These are phyloP conservation scores for Solanum paucissectum DNA, from an alignment of 257 asterid genomes.

Conservation along the genomic window DNA sequence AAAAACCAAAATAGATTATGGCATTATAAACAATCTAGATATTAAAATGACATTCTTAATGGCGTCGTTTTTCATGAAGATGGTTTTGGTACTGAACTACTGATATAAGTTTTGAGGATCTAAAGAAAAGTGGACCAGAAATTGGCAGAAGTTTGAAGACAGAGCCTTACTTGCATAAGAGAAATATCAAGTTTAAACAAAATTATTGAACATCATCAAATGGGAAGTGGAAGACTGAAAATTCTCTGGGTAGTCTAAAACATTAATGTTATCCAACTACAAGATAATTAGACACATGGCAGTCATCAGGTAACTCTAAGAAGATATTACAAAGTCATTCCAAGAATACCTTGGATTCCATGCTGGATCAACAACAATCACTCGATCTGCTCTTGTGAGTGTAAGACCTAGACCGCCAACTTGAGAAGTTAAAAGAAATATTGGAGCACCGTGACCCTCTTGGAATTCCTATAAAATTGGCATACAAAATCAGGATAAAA, in stretches of 20 bases:
- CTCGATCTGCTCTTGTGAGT: conserved; percentile 93
- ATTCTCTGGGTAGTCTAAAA: neutral
- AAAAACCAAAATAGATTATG: neutral
- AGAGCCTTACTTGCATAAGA: neutral
- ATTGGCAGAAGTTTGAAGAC: neutral
- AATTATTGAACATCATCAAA: neutral
- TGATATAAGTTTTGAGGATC: neutral
- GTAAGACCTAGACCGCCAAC: conserved; percentile 98
- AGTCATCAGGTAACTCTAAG: neutral
- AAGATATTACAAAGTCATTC: neutral
- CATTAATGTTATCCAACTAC: neutral
- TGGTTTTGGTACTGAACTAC: neutral
- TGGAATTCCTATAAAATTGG: conserved; percentile 65
- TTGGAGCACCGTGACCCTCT: conserved; percentile 70
- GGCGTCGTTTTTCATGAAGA: neutral
- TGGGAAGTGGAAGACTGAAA: neutral
- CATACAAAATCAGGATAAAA: neutral
- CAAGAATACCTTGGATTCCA: conserved; percentile 87
- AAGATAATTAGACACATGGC: neutral
- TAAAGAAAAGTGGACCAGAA: neutral
- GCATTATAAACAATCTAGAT: neutral
- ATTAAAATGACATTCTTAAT: neutral
- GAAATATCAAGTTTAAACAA: neutral
- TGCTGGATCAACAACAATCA: conserved; percentile 95
- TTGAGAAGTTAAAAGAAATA: conserved; percentile 87